Evolutionary conservation across 176 grass and related monocot genomes (phyloP).

Genomic region (Eleusine indica): DNA sequence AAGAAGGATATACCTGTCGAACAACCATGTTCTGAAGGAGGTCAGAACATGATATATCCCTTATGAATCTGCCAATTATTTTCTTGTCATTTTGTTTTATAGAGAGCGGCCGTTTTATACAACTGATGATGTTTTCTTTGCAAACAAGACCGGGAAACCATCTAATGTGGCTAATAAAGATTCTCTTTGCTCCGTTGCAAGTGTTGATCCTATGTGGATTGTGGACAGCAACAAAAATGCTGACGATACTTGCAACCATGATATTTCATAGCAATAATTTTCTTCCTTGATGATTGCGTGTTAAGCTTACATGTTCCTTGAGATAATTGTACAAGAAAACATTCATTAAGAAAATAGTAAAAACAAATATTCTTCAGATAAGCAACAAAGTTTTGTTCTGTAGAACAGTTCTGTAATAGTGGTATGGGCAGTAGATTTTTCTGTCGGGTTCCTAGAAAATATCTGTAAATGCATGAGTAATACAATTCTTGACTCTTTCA

Average conservation of each 20-base stretch:
- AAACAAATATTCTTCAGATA: constrained; percentile 1
- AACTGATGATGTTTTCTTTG: constrained; percentile 25
- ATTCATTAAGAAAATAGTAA: background rate
- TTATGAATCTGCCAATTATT: constrained; percentile 22
- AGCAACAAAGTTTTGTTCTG: background rate
- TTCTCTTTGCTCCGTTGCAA: constrained; percentile 28
- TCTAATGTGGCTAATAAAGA: constrained; percentile 30
- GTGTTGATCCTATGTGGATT: constrained; percentile 24
- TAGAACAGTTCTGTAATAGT: background rate
- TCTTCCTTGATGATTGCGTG: constrained; percentile 21
- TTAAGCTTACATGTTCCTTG: constrained; percentile 15
- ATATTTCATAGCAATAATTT: constrained; percentile 36
- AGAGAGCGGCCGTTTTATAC: constrained; percentile 32
- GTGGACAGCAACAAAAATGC: constrained; percentile 31
- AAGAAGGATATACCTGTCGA: constrained; percentile 47
- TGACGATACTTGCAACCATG: constrained; percentile 33
- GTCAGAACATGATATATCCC: constrained; percentile 52
- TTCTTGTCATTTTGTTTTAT: constrained; percentile 16
- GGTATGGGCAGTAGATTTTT: background rate
- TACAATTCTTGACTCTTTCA: background rate
- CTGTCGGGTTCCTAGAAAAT: background rate
- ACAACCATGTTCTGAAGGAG: constrained; percentile 38
- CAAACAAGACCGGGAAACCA: constrained; percentile 18
- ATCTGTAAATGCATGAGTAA: background rate
- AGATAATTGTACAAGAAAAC: background rate